Evolutionary conservation across 2,329 filamentous ascomycete species (phyloP).

Genomic region (Microdochium trichocladiopsis): DNA sequence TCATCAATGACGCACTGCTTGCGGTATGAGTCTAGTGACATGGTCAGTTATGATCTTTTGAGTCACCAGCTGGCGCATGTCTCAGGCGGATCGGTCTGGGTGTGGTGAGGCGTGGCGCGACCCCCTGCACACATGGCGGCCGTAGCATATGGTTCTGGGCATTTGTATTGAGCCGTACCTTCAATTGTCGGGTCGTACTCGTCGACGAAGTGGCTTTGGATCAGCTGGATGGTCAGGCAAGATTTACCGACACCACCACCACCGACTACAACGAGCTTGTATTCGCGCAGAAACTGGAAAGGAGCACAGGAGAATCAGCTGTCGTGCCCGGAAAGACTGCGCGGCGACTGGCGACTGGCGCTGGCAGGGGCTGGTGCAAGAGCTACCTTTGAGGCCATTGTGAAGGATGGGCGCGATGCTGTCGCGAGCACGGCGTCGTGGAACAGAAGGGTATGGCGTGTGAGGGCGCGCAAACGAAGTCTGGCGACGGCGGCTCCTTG

Average conservation of each 20-base stretch:
- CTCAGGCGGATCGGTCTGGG: too few relatives aligned
- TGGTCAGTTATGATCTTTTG: constrained; percentile 8
- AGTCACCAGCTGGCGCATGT: constrained; percentile 1
- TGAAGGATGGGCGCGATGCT: constrained; percentile 6
- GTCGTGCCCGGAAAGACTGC: not conserved
- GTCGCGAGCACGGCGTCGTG: not conserved
- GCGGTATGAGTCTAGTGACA: constrained; percentile 81
- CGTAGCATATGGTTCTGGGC: not conserved
- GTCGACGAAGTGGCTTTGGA: constrained; percentile 95
- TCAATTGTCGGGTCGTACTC: constrained; percentile 99
- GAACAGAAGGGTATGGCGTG: not conserved
- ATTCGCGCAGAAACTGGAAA: constrained; percentile 74
- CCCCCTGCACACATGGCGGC: not conserved
- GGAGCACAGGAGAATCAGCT: not conserved
- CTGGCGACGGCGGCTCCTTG: not conserved
- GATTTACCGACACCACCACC: constrained; percentile 99
- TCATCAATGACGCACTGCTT: constrained; percentile 99
- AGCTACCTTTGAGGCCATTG: constrained; percentile 34
- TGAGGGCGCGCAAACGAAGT: not conserved
- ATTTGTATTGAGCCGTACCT: constrained; percentile 50
- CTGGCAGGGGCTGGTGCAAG: constrained; percentile 7
- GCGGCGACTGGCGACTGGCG: not conserved
- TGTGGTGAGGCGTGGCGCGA: too few relatives aligned
- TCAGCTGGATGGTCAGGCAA: constrained; percentile 95
- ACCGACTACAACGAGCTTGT: constrained; percentile 94